A percentile compares a stretch with the other conserved stretches of the same genome.
phyloP scores from a whole-genome alignment of 306 rosid species.

The Nissolia schottii region DNA sequence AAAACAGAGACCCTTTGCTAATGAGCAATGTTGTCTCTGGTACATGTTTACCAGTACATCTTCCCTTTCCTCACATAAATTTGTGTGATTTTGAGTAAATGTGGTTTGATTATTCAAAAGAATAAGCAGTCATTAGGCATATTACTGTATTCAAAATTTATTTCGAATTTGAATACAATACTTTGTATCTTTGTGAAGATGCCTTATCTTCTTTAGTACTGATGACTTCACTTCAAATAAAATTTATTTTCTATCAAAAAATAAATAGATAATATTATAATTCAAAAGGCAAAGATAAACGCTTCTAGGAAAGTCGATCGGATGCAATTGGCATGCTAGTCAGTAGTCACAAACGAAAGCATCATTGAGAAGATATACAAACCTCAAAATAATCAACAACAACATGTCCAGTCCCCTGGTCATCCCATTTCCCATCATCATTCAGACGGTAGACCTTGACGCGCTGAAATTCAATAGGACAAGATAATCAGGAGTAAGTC shows the following conservation, averaged over 20 bases:
- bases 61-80: not conserved
- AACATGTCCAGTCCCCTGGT: constrained; percentile 95
- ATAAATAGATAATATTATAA: not conserved
- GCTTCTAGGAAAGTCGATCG: not conserved
- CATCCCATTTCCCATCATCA: constrained; percentile 98
- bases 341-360: constrained; percentile 22
- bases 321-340: not conserved
- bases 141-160: too few species aligned
- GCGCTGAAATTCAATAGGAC: constrained; percentile 60
- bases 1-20: too few species aligned
- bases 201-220: too few species aligned
- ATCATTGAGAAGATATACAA: constrained; percentile 23
- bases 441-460: constrained; percentile 92
- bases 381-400: constrained; percentile 92
- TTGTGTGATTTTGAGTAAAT: not conserved
- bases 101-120: not conserved
- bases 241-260: too few species aligned
- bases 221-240: too few species aligned
- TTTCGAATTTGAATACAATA: too few species aligned
- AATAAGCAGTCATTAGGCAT: not conserved
- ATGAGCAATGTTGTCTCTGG: not conserved
- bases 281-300: constrained; percentile 1
- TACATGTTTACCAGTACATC: not conserved
- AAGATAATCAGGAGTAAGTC: constrained; percentile 8
- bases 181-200: too few species aligned